Conservation (phyloP, 331 rosid species). For the Quercus tomentella region DNA sequence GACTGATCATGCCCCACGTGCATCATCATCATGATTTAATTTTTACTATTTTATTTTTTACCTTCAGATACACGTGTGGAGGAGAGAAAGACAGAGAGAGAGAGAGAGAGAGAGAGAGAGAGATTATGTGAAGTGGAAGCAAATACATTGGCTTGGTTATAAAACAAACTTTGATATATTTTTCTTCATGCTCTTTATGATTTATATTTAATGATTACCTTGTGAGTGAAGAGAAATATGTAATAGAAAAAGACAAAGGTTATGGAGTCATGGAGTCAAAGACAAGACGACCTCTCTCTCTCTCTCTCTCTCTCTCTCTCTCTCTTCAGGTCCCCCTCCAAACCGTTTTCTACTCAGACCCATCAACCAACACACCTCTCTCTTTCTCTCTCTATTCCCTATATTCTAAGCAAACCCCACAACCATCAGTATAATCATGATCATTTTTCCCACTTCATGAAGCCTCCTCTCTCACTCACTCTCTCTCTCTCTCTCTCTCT, state of each 20-base stretch:
- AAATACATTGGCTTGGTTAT: conserved; percentile 63
- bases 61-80: conserved; percentile 67
- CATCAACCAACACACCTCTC: conserved; percentile 68
- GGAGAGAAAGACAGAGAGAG: conserved; percentile 14
- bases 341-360: conserved; percentile 96
- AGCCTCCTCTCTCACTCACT: conserved; percentile 48
- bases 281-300: conserved; percentile 65
- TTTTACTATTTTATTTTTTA: conserved; percentile 27
- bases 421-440: conserved; percentile 59
- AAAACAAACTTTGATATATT: conserved; percentile 44
- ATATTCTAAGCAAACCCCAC: conserved; percentile 95
- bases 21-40: conserved; percentile 4
- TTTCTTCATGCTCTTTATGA: conserved; percentile 15
- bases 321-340: conserved; percentile 64
- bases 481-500: not conserved
- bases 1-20: conserved; percentile 14
- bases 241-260: conserved; percentile 27
- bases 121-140: conserved; percentile 90
- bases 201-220: conserved; percentile 34
- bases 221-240: conserved; percentile 60
- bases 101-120: conserved; percentile 18
- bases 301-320: conserved; percentile 12
- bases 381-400: conserved; percentile 58
- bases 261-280: conserved; percentile 76
- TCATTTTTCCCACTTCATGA: conserved; percentile 71